Evolutionary conservation across 768 basidiomycete species (phyloP).

Genomic region (Candolleomyces aberdarensis): DNA sequence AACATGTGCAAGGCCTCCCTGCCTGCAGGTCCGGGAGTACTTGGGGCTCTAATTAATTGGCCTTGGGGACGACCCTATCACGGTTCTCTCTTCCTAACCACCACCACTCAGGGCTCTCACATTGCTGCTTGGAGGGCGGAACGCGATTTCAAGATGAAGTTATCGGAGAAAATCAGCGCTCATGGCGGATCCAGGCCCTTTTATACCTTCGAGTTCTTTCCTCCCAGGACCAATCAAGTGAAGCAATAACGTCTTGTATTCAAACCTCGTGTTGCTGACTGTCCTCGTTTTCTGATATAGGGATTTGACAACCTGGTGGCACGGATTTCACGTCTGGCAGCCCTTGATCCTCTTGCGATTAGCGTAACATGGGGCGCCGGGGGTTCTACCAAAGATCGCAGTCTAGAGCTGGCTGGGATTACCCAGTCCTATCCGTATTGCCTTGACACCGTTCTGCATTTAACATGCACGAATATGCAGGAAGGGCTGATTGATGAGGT

Average conservation of each 20-base stretch:
- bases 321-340: conserved; percentile 80
- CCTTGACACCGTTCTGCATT: conserved; percentile 86
- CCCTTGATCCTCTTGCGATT: conserved; percentile 76
- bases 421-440: conserved; percentile 64
- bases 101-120: not conserved
- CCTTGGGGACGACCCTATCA: too few species aligned
- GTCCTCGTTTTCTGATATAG: conserved; percentile 30
- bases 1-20: not conserved
- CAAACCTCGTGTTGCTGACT: not conserved
- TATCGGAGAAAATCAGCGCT: conserved; percentile 62
- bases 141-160: conserved; percentile 49
- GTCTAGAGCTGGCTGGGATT: conserved; percentile 80
- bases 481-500: conserved; percentile 82
- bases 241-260: not conserved
- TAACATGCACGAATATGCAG: conserved; percentile 98
- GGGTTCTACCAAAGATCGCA: conserved; percentile 84
- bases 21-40: too few species aligned
- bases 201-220: conserved; percentile 96
- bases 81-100: not conserved
- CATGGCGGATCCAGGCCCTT: conserved; percentile 55
- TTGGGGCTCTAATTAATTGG: too few species aligned
- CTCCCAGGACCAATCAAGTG: conserved; percentile 90
- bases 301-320: conserved; percentile 90
- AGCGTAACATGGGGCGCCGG: conserved; percentile 99
- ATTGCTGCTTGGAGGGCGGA: not conserved